These are phyloP conservation scores for Sporobolus alterniflorus DNA, from an alignment of 202 grass and related monocot genomes.

Conservation along the genomic window DNA sequence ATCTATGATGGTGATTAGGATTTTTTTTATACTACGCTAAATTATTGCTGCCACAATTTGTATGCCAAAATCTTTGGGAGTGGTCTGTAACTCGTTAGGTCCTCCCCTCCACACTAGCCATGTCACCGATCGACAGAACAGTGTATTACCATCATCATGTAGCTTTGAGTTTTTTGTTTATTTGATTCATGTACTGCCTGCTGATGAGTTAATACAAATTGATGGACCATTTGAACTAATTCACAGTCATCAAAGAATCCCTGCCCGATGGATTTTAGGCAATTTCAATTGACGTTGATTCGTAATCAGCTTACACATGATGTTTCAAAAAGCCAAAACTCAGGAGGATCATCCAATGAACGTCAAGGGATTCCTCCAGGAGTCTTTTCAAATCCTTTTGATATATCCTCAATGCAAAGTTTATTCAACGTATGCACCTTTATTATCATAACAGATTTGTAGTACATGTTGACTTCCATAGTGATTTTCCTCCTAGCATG, in stretches of 20 bases:
- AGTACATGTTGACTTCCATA: constrained; percentile 14
- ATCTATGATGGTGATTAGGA: not conserved
- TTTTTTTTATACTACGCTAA: not conserved
- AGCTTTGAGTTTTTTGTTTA: not conserved
- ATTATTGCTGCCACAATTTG: not conserved
- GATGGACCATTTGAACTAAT: not conserved
- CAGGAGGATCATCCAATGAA: constrained; percentile 64
- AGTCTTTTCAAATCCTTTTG: constrained; percentile 60
- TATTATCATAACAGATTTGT: not conserved
- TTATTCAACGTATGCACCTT: constrained; percentile 64
- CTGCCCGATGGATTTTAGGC: not conserved
- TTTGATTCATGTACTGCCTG: not conserved
- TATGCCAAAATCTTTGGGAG: not conserved
- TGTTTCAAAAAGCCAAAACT: constrained; percentile 55
- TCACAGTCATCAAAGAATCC: not conserved
- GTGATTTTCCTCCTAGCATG: not conserved
- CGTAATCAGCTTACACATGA: too few relatives aligned
- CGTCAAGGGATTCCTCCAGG: constrained; percentile 44
- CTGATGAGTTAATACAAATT: not conserved
- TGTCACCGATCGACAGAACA: not conserved
- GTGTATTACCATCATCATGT: not conserved
- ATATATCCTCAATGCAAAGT: constrained; percentile 73
- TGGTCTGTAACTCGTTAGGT: not conserved
- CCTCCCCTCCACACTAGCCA: not conserved
- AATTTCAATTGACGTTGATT: not conserved